Evolutionary conservation across 139 green algal species (phyloP), one percentile per base, ranked within the genome.

Genomic region (Tetradesmus obliquus): DNA sequence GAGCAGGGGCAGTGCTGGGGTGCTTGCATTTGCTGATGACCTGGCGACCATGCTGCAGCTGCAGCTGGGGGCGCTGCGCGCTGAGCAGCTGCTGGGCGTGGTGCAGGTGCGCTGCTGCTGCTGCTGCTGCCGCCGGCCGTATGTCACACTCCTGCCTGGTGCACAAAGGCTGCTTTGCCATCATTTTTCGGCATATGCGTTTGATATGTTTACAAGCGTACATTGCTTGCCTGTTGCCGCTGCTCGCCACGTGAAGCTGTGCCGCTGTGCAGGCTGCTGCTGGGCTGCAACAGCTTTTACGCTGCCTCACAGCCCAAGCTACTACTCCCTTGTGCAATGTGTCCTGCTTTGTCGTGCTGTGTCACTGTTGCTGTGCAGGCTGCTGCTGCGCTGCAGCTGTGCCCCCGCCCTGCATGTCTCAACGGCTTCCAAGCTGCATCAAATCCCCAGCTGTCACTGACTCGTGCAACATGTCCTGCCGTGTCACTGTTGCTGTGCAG

Each of bases 11-110:
- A 74, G 15, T 83, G 51, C 86, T 53, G 69, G 71, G 9, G 8
- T 90, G 53, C 10, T 83, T 83, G 22, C 20, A 1, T 90, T 90
- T 90, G 86, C 86, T 32, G 86, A 84, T 54, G 86, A 90, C 58
- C 71, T 90, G 53, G 24, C 79, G 1, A 90, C 69, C 19, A 90
- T 90, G 86, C 53, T 90, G 71, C 86, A 90, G 86, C 71, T 90
- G 69, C 86, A 90, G 71, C 22, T 90, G 53, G 53, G 20, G 4
- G 66, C 66, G 5, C 66, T 76, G 8, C n/a, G 66, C 17, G 66
- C 66, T 24, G 66, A 76, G 66, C 66, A 62, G 20, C 71, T 90
- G 69, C 51, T 84, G 51, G 80, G 5, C 1, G 17, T 85, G 8
- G 80, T 24, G 20, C 51, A 85, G 80, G 80, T 85, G 13, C 2